Evolutionary conservation across 306 rosid genomes (phyloP).

Genomic region (Comarum palustre): DNA sequence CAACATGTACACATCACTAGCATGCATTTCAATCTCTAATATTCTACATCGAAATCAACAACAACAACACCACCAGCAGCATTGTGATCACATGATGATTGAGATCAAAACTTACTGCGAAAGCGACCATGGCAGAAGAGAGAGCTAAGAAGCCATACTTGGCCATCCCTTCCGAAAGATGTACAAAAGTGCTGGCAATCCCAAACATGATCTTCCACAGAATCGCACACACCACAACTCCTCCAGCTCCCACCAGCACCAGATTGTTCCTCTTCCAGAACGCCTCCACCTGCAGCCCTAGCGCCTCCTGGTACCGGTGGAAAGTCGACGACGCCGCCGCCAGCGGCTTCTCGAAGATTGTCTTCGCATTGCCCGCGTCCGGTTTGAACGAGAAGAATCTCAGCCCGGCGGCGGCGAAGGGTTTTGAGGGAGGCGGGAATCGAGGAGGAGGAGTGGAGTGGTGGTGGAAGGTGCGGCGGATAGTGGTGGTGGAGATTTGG

Average conservation of each 20-base stretch:
- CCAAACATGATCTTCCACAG: slow-evolving; percentile 82
- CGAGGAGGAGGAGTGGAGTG: slow-evolving; percentile 19
- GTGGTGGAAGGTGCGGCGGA: slow-evolving; percentile 21
- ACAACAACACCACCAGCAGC: too few relatives aligned
- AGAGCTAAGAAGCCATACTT: slow-evolving; percentile 93
- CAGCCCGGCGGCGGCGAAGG: slow-evolving; percentile 9
- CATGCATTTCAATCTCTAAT: neutral
- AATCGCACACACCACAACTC: slow-evolving; percentile 55
- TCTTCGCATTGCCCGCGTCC: slow-evolving; percentile 36
- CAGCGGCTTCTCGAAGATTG: slow-evolving; percentile 50
- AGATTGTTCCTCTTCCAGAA: slow-evolving; percentile 62
- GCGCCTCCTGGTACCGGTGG: slow-evolving; percentile 68
- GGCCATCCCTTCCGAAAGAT: slow-evolving; percentile 85
- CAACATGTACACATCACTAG: neutral
- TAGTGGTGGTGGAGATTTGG: slow-evolving; percentile 14
- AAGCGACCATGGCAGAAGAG: slow-evolving; percentile 84
- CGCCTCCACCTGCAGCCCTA: slow-evolving; percentile 87
- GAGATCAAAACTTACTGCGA: slow-evolving; percentile 58
- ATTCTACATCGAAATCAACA: neutral
- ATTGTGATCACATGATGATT: neutral
- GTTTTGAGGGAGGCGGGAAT: slow-evolving; percentile 8
- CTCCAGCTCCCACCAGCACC: slow-evolving; percentile 60
- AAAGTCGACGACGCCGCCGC: slow-evolving; percentile 49
- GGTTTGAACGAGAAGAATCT: slow-evolving; percentile 53
- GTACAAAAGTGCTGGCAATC: slow-evolving; percentile 64